Conservation (phyloP, 352 stramenopile genomes). For the Phytophthora syringae region DNA sequence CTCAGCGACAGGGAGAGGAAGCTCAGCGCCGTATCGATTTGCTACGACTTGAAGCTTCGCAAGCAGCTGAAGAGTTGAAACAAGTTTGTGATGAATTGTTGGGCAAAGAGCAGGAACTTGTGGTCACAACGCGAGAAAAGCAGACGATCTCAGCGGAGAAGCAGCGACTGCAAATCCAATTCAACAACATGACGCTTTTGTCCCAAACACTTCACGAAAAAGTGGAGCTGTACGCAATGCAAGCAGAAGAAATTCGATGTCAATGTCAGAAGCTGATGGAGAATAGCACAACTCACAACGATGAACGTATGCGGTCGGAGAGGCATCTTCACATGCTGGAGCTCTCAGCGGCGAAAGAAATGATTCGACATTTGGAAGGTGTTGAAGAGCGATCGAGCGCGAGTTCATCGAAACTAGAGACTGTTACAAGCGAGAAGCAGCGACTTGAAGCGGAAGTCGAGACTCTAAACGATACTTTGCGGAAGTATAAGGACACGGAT, state of each 20-base stretch:
- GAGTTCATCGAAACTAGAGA: slow-evolving; percentile 16
- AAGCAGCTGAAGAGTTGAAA: slow-evolving; percentile 44
- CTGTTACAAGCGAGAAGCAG: slow-evolving; percentile 23
- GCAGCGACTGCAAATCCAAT: slow-evolving; percentile 56
- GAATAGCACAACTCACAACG: slow-evolving; percentile 45
- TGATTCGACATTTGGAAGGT: slow-evolving; percentile 45
- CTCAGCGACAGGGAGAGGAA: slow-evolving; percentile 58
- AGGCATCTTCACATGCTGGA: slow-evolving; percentile 57
- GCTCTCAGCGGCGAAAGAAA: slow-evolving; percentile 47
- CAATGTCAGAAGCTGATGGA: slow-evolving; percentile 41
- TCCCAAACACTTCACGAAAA: slow-evolving; percentile 43
- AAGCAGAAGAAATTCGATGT: slow-evolving; percentile 50
- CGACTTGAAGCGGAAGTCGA: slow-evolving; percentile 22
- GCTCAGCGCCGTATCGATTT: slow-evolving; percentile 55
- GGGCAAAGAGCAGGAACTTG: slow-evolving; percentile 45
- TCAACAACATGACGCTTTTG: slow-evolving; percentile 45
- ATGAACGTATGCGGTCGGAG: slow-evolving; percentile 52
- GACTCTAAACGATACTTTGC: slow-evolving; percentile 13
- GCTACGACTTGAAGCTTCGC: slow-evolving; percentile 53
- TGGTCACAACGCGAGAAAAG: slow-evolving; percentile 40
- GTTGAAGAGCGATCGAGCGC: slow-evolving; percentile 39
- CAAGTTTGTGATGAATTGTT: slow-evolving; percentile 41
- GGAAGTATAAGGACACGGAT: slow-evolving; percentile 17
- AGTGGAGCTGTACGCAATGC: slow-evolving; percentile 47
- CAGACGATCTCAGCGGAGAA: slow-evolving; percentile 43